These are phyloP conservation scores for Suillus spraguei DNA, from an alignment of 768 basidiomycete genomes.

Conservation along the genomic window DNA sequence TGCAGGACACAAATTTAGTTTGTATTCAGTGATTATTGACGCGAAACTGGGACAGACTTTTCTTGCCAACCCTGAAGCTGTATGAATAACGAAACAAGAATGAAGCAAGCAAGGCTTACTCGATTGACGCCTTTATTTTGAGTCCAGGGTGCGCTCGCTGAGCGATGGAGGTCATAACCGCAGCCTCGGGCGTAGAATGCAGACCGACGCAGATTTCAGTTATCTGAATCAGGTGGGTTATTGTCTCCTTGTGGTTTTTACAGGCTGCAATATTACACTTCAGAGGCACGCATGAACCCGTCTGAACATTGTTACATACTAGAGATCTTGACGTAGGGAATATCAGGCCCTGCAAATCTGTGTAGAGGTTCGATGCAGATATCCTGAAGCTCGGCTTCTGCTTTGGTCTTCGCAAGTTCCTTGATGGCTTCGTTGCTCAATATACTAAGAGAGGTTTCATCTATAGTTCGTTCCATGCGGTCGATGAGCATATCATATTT, in stretches of 20 bases:
- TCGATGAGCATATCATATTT: constrained; percentile 6
- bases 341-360: not conserved
- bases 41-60: constrained; percentile 7
- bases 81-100: not conserved
- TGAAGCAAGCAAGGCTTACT: not conserved
- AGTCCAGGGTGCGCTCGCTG: constrained; percentile 2
- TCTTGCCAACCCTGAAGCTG: constrained; percentile 2
- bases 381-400: not conserved
- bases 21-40: not conserved
- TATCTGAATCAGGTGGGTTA: not conserved
- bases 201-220: not conserved
- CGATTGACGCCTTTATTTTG: constrained; percentile 12
- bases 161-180: constrained; percentile 6
- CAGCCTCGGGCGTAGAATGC: not conserved
- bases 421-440: constrained; percentile 9
- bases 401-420: not conserved
- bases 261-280: too few species aligned
- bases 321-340: constrained; percentile 2
- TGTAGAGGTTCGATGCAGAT: constrained; percentile 5
- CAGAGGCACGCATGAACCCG: not conserved
- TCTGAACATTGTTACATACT: not conserved
- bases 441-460: constrained; percentile 17
- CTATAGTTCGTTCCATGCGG: constrained; percentile 29
- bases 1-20: not conserved
- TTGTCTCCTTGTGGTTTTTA: not conserved